These are phyloP conservation scores for Triangularia verruculosa DNA, from an alignment of 2,329 filamentous ascomycete genomes.

Conservation along the genomic window DNA sequence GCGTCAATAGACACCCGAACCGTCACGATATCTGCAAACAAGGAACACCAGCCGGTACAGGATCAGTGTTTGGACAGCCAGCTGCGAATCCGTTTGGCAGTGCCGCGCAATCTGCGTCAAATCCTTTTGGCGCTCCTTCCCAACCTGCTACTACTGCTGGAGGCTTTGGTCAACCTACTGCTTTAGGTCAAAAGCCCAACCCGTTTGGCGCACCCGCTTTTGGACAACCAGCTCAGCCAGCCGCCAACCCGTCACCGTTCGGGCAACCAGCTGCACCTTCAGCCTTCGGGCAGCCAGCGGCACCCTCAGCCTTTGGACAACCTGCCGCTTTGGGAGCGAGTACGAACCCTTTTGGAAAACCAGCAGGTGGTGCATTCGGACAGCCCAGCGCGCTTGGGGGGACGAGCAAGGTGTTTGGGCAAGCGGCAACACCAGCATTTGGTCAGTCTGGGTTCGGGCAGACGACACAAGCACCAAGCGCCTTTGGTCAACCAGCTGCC, in stretches of 20 bases:
- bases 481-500: conserved; percentile 34
- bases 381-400: conserved; percentile 29
- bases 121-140: conserved; percentile 44
- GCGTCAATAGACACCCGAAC: conserved; percentile 71
- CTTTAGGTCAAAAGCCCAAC: conserved; percentile 34
- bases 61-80: conserved; percentile 33
- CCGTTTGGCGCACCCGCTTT: conserved; percentile 43
- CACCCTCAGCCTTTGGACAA: conserved; percentile 39
- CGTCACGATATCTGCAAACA: conserved; percentile 61
- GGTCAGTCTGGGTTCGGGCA: conserved; percentile 33
- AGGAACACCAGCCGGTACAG: conserved; percentile 35
- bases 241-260: conserved; percentile 14
- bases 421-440: conserved; percentile 34
- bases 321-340: conserved; percentile 13
- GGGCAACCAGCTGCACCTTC: conserved; percentile 31
- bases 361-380: conserved; percentile 28
- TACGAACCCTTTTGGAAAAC: conserved; percentile 27
- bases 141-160: conserved; percentile 30
- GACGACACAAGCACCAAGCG: conserved; percentile 14
- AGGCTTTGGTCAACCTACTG: conserved; percentile 41
- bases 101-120: conserved; percentile 25
- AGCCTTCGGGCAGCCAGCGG: conserved; percentile 40
- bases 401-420: conserved; percentile 32
- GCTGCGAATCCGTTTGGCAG: conserved; percentile 42
- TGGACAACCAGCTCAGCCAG: conserved; percentile 40